These are phyloP conservation scores for Rhododendron kiyosumense DNA, from an alignment of 148 eudicot genomes.

Conservation along the genomic window DNA sequence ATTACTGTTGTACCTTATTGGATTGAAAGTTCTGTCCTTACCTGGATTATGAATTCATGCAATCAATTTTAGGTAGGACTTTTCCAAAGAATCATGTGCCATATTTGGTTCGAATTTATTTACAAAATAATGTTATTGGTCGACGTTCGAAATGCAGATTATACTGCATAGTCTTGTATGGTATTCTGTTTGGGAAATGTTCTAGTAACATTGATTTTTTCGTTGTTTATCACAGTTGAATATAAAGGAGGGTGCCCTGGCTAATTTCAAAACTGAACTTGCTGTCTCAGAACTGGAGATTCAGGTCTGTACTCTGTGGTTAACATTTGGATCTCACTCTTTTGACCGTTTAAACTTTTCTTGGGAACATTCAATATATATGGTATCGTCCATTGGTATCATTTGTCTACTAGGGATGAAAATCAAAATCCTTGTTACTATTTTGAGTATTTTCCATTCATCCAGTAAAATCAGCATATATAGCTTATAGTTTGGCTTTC, in stretches of 20 bases:
- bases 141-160: background rate
- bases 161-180: background rate
- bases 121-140: background rate
- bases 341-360: background rate
- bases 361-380: background rate
- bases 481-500: background rate
- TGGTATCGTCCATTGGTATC: background rate
- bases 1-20: background rate
- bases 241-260: constrained; percentile 56
- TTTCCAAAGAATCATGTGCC: background rate
- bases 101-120: background rate
- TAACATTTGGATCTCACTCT: background rate
- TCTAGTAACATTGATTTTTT: background rate
- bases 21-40: constrained; percentile 1
- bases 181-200: background rate
- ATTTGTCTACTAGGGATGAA: background rate
- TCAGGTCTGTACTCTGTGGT: constrained; percentile 42
- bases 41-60: background rate
- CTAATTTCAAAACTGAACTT: constrained; percentile 74
- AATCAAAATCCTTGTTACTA: background rate
- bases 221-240: constrained; percentile 44
- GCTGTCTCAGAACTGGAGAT: constrained; percentile 70
- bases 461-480: background rate
- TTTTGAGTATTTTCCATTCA: background rate
- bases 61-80: background rate